These are phyloP conservation scores for Populus trichocarpa DNA, from an alignment of 441 rosid species.

Conservation along the genomic window DNA sequence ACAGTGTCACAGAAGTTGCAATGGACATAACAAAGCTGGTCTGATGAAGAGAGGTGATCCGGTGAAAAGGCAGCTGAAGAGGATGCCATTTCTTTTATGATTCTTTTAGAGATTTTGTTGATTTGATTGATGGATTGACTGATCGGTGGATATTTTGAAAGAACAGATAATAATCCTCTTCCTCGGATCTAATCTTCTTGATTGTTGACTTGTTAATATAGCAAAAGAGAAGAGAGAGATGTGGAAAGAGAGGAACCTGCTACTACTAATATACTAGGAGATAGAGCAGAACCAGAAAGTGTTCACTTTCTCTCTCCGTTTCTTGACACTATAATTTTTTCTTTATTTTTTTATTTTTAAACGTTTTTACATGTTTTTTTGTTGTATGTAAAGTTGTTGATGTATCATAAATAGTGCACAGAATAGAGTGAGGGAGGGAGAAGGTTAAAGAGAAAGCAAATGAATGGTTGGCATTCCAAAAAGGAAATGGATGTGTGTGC, in stretches of 20 bases:
- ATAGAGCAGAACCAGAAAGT: constrained; percentile 17
- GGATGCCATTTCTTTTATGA: constrained; percentile 45
- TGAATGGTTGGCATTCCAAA: constrained; percentile 62
- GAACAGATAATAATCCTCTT: constrained; percentile 35
- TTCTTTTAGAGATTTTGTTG: constrained; percentile 23
- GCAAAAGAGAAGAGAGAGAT: constrained; percentile 28
- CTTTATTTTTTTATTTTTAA: neutral
- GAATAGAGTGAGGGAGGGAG: neutral
- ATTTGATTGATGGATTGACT: constrained; percentile 74
- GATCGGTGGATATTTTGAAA: constrained; percentile 45
- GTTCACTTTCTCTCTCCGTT: neutral
- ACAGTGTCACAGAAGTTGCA: constrained; percentile 88
- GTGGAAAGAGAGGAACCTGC: constrained; percentile 6
- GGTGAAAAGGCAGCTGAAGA: constrained; percentile 70
- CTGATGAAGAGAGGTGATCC: constrained; percentile 92
- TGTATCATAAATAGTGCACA: constrained; percentile 14
- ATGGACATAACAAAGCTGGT: constrained; percentile 95
- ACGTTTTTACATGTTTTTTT: neutral
- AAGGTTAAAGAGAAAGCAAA: constrained; percentile 21
- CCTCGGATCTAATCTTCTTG: constrained; percentile 59
- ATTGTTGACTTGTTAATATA: constrained; percentile 46
- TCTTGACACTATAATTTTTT: constrained; percentile 1
- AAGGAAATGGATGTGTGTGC: constrained; percentile 19
- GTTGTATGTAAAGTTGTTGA: constrained; percentile 12
- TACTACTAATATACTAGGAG: constrained; percentile 22